Conservation (phyloP, 257 asterid genomes). For the Eustoma russellianum region DNA sequence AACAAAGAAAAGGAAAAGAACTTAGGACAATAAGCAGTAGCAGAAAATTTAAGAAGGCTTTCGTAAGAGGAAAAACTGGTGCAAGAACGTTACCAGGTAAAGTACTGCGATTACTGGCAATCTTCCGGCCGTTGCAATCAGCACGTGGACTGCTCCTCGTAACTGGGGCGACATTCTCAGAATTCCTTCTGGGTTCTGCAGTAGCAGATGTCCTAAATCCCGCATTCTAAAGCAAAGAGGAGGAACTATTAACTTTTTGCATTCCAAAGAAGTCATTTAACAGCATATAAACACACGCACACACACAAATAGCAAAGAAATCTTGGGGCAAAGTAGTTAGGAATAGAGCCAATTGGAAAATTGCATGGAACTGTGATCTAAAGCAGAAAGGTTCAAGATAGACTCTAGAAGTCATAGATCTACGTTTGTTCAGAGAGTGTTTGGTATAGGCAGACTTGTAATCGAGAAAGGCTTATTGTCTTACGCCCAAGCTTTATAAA, state of each 20-base stretch:
- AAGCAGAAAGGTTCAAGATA: too few species aligned
- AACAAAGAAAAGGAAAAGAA: too few species aligned
- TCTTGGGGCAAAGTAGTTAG: neutral
- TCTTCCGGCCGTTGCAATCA: constrained; percentile 52
- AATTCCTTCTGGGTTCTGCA: constrained; percentile 38
- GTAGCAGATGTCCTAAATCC: constrained; percentile 32
- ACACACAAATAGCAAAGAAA: neutral
- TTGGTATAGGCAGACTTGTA: too few species aligned
- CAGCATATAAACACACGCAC: neutral
- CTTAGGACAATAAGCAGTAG: too few species aligned
- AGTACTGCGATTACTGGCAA: constrained; percentile 39
- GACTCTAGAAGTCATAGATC: too few species aligned
- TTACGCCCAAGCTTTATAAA: too few species aligned
- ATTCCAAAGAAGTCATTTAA: neutral
- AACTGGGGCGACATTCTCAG: constrained; percentile 26
- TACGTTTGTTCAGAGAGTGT: too few species aligned
- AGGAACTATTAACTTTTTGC: too few species aligned
- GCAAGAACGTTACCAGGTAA: constrained; percentile 41
- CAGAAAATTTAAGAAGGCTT: constrained; percentile 1
- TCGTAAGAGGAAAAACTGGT: constrained; percentile 4
- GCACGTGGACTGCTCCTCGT: constrained; percentile 32
- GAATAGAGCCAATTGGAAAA: too few species aligned
- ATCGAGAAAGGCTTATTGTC: too few species aligned
- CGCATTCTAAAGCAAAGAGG: constrained; percentile 39
- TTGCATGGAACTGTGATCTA: too few species aligned